A percentile compares a stretch with the other conserved stretches of the same genome.
Evolutionary conservation across 331 rosid species (phyloP).

Genomic region (Dryas integrifolia): DNA sequence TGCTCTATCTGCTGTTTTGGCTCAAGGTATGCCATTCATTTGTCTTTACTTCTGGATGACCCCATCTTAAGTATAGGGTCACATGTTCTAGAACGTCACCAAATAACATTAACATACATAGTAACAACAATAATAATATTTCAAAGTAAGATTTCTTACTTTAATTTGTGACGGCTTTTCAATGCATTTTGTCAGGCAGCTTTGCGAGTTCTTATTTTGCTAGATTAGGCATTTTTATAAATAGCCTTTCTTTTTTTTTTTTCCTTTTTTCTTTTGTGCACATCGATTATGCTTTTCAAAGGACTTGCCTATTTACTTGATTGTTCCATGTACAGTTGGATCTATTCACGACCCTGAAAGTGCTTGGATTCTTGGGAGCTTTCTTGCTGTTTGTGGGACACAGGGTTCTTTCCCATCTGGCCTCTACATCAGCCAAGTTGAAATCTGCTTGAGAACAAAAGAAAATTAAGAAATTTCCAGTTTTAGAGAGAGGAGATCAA

Average conservation of each 20-base stretch:
- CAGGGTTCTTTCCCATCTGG: constrained; percentile 76
- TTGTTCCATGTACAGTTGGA: constrained; percentile 64
- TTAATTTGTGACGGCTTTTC: not conserved
- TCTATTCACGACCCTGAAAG: constrained; percentile 81
- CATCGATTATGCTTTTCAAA: not conserved
- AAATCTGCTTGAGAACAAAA: constrained; percentile 66
- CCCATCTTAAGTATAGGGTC: not conserved
- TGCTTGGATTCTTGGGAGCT: constrained; percentile 64
- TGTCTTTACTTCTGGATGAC: not conserved
- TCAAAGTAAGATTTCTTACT: not conserved
- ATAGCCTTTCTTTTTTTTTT: not conserved
- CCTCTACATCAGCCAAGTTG: constrained; percentile 75
- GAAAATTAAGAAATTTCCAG: not conserved
- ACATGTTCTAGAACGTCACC: not conserved
- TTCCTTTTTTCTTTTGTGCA: not conserved
- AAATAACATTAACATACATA: not conserved
- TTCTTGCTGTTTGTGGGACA: constrained; percentile 82
- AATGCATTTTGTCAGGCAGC: not conserved
- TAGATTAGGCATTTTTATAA: not conserved
- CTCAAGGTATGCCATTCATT: constrained; percentile 61
- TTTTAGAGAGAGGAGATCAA: constrained; percentile 17
- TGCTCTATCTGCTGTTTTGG: constrained; percentile 88
- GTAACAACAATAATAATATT: not conserved
- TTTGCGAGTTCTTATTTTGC: not conserved
- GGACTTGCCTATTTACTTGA: constrained; percentile 14